Percentiles rank a stretch among this genome's conserved stretches.
phyloP scores from a whole-genome alignment of 192 early-diverging fungal genomes.

The Martensiomyces pterosporus region DNA sequence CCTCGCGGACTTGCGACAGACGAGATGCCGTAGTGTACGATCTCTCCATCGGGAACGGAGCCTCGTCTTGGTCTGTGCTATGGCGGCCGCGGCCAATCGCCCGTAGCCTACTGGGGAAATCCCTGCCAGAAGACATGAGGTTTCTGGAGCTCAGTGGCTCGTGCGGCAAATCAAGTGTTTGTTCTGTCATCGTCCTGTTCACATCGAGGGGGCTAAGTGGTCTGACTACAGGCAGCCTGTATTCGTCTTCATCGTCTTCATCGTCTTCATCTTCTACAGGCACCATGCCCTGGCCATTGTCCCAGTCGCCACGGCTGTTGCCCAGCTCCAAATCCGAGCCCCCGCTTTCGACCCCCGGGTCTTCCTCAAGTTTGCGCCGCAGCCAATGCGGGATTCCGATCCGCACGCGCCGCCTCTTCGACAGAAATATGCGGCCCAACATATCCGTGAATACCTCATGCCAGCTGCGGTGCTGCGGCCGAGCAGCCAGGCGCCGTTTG shows the following conservation, averaged over 20 bases:
- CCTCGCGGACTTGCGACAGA: conserved; percentile 26
- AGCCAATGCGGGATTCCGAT: conserved; percentile 43
- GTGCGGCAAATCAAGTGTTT: too few species aligned
- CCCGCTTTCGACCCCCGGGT: neutral
- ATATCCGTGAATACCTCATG: conserved; percentile 16
- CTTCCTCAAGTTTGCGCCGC: conserved; percentile 13
- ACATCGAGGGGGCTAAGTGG: too few species aligned
- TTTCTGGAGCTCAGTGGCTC: too few species aligned
- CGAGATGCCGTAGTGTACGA: conserved; percentile 37
- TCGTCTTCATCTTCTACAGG: too few species aligned
- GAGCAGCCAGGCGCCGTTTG: conserved; percentile 32
- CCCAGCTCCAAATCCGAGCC: neutral
- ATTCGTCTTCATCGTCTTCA: too few species aligned
- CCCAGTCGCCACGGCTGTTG: neutral
- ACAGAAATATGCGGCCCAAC: conserved; percentile 20
- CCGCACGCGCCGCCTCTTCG: conserved; percentile 22
- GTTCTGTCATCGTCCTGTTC: too few species aligned
- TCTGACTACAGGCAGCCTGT: too few species aligned
- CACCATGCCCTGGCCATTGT: too few species aligned
- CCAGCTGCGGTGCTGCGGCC: conserved; percentile 20
- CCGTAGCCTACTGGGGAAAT: too few species aligned
- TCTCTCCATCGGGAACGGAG: conserved; percentile 21
- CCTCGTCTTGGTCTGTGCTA: conserved; percentile 1
- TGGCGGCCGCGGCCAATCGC: too few species aligned
- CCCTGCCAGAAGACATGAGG: too few species aligned